phyloP scores from a whole-genome alignment of 441 rosid genomes.

The Theobroma grandiflorum region DNA sequence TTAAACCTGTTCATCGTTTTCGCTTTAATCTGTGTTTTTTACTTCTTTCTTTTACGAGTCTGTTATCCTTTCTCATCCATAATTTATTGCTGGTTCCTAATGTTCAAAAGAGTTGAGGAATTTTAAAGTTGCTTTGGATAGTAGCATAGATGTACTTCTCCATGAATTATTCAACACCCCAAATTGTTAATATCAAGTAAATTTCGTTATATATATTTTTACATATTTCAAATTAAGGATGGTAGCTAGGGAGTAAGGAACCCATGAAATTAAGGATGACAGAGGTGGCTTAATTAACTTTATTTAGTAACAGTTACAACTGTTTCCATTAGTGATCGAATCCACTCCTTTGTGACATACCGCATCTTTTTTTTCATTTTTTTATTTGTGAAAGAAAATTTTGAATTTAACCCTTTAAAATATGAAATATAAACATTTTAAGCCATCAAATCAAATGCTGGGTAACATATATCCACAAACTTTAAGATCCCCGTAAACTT shows the following conservation, averaged over 20 bases:
- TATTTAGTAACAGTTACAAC: too few relatives aligned
- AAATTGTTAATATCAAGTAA: background rate
- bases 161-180: background rate
- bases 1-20: background rate
- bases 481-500: background rate
- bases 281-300: background rate
- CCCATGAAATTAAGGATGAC: background rate
- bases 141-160: background rate
- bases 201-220: too few relatives aligned
- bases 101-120: too few relatives aligned
- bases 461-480: background rate
- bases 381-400: background rate
- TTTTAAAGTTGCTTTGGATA: background rate
- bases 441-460: background rate
- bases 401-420: background rate
- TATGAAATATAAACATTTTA: background rate
- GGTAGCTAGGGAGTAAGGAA: too few relatives aligned
- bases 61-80: background rate
- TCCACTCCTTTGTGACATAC: too few relatives aligned
- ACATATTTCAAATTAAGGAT: too few relatives aligned
- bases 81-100: background rate
- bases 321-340: background rate
- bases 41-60: background rate
- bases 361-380: background rate
- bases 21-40: background rate